Evolutionary conservation across 441 rosid species (phyloP).

Genomic region (Isatis lusitanica): DNA sequence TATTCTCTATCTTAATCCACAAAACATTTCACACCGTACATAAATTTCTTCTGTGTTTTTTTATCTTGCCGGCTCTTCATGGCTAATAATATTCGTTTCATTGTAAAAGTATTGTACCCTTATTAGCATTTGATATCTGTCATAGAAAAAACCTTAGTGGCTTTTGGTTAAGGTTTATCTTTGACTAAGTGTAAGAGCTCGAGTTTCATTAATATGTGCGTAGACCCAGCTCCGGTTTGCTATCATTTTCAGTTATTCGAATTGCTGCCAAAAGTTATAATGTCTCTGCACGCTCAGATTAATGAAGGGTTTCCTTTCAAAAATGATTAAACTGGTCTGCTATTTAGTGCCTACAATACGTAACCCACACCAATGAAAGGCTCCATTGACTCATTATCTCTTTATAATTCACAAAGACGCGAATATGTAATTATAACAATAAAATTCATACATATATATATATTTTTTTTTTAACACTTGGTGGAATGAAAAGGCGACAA

Average conservation of each 20-base stretch:
- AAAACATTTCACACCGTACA: conserved; percentile 98
- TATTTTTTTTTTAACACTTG: too few species aligned
- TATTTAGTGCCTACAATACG: conserved; percentile 53
- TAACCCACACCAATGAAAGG: too few species aligned
- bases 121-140: neutral
- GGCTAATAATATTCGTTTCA: neutral
- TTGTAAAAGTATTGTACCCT: conserved; percentile 11
- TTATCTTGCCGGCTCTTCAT: conserved; percentile 13
- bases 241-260: conserved; percentile 63
- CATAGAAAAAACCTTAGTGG: neutral
- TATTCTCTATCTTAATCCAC: too few species aligned
- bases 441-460: too few species aligned
- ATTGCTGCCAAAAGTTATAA: conserved; percentile 67
- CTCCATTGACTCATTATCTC: too few species aligned
- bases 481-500: too few species aligned
- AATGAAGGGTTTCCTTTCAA: conserved; percentile 61
- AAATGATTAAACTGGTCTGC: conserved; percentile 71
- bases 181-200: neutral
- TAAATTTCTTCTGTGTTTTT: conserved; percentile 28
- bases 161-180: neutral
- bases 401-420: too few species aligned
- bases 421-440: too few species aligned
- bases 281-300: conserved; percentile 55
- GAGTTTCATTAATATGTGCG: conserved; percentile 3
- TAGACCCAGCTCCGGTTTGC: conserved; percentile 19